These are phyloP conservation scores for Penicillium canescens DNA, from an alignment of 495 filamentous ascomycete genomes.

Conservation along the genomic window DNA sequence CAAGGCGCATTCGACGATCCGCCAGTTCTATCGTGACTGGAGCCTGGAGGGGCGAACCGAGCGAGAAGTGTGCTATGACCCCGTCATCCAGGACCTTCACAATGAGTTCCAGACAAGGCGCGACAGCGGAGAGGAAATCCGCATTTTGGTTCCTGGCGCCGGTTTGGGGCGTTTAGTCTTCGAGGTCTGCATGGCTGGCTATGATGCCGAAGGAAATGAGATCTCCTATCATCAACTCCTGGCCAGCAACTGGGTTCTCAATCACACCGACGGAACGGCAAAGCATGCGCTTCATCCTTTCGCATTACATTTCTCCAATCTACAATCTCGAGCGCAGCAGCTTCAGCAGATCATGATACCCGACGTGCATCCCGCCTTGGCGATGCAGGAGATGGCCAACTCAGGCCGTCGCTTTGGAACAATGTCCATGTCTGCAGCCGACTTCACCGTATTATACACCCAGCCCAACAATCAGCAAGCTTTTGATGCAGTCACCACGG, in stretches of 20 bases:
- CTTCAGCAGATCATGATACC: conserved; percentile 69
- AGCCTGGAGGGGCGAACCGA: conserved; percentile 73
- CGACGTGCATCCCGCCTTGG: conserved; percentile 69
- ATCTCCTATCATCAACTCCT: conserved; percentile 92
- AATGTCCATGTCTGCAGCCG: conserved; percentile 85
- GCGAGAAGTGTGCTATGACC: conserved; percentile 71
- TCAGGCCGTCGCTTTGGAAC: conserved; percentile 25
- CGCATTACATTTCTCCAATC: conserved; percentile 78
- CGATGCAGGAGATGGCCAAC: conserved; percentile 43
- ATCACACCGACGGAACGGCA: conserved; percentile 55
- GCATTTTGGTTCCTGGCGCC: conserved; percentile 84
- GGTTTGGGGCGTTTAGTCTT: conserved; percentile 86
- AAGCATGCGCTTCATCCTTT: conserved; percentile 71
- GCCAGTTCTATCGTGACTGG: conserved; percentile 97
- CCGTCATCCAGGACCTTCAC: conserved; percentile 64
- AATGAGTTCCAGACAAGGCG: conserved; percentile 47
- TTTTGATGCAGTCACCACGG: conserved; percentile 82
- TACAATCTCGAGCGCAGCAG: conserved; percentile 68
- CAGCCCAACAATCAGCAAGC: conserved; percentile 52
- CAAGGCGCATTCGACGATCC: conserved; percentile 85
- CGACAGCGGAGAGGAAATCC: conserved; percentile 42
- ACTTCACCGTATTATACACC: conserved; percentile 78
- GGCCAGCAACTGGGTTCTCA: conserved; percentile 84
- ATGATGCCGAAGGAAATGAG: conserved; percentile 84
- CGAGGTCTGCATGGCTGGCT: conserved; percentile 78